A percentile compares a stretch with the other conserved stretches of the same genome.
Conservation (phyloP, 352 stramenopile species). For the Pythium utonaiense region DNA sequence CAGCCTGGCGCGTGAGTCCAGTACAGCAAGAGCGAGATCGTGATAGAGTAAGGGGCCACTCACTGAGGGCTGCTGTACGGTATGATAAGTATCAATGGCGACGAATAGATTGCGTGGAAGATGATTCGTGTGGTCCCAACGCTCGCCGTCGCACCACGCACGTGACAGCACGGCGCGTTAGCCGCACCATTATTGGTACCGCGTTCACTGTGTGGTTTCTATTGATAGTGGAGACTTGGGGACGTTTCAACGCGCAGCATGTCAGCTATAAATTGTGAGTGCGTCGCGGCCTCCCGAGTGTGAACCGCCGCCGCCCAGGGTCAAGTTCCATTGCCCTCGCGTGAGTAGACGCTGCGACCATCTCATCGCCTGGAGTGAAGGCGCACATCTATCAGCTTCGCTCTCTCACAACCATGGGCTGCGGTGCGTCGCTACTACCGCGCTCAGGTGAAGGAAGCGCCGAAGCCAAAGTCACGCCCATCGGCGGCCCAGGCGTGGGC, state of each 20-base stretch:
- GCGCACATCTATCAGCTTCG: too few relatives aligned
- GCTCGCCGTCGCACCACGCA: neutral
- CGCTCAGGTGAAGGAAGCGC: constrained; percentile 29
- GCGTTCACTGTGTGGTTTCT: too few relatives aligned
- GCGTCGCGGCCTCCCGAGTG: neutral
- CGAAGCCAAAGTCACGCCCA: constrained; percentile 43
- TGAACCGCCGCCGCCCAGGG: neutral
- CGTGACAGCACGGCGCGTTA: too few relatives aligned
- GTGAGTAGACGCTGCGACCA: neutral
- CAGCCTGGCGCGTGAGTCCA: neutral
- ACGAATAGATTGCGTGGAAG: neutral
- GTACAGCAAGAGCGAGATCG: neutral
- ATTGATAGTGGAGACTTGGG: neutral
- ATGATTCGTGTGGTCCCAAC: neutral
- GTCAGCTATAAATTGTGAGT: neutral
- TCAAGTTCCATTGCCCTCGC: neutral
- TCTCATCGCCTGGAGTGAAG: neutral
- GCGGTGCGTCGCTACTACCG: constrained; percentile 58
- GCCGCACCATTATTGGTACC: too few relatives aligned
- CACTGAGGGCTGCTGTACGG: too few relatives aligned
- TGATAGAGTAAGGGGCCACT: neutral
- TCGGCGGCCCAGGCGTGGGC: constrained; percentile 11
- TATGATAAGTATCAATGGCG: neutral
- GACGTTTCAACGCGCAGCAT: neutral
- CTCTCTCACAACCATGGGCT: too few relatives aligned